Evolutionary conservation across 2,329 filamentous ascomycete species (phyloP), one percentile per base, ranked within the genome.

Genomic region (Colletotrichum caudatum): DNA sequence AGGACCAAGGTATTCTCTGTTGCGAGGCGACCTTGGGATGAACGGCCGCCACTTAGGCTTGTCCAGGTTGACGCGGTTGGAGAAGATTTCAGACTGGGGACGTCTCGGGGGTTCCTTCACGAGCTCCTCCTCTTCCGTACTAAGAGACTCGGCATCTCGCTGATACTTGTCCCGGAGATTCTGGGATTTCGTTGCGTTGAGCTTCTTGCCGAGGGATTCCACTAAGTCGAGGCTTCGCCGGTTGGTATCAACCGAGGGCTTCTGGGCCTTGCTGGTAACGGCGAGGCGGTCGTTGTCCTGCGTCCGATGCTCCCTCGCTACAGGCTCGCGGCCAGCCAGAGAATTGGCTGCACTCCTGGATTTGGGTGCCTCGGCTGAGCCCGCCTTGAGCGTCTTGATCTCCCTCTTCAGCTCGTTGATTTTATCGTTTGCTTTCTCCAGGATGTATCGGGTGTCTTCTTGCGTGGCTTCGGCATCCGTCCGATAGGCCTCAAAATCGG

Each of bases 341-440:
- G 54, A 50, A 26, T 46, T 50, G 26, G 64, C 37, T 4, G 63
- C 66, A 20, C 54, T 26, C 26, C 68, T 71, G 11, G 60, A n/a
- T n/a, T 26, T 72, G 11, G 63, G 26, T 1, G 39, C 67, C 33
- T 72, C 67, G 73, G 51, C 73, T 18, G 69, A 70, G 12, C 74
- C 74, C 14, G 73, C 76, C 75, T 86, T 86, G 3, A 89, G 78
- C 0, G 78, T 78, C 69, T 82, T 83, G 50, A 89, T 78, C 74
- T 88, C 85, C 74, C 85, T 86, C 78, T 87, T 88, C 9, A 91
- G 82, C 54, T 87, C 83, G 11, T 84, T 80, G 71, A 90, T 89
- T 78, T 88, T 88, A 50, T 84, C 82, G 70, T 90, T 88, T 66
- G 89, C 88, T 73, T 85, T 85, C 64, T 87, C 83, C 56, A 91